Base-by-base conservation (phyloP, 768 basidiomycete species). In the Lactifluus volemus region DNA sequence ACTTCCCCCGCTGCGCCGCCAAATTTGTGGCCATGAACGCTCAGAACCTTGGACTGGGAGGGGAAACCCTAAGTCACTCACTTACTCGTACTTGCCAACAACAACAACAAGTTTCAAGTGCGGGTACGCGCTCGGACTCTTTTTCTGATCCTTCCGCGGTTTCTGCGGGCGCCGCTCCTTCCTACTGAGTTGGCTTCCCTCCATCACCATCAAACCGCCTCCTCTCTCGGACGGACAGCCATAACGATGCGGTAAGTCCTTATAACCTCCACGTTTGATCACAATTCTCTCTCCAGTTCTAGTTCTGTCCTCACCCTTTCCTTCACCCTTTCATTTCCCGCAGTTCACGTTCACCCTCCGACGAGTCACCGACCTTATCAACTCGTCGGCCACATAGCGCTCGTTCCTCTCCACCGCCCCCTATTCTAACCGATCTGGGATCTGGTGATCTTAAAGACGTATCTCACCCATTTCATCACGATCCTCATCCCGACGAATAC, bases 111-210 rank as follows among this genome's bases (percentile, higher is more conserved):
- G 55, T 57, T 62, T 58, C 61, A 58, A 42, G 49, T 52, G 61
- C 50, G 39, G 38, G 61, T 58, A 62, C 61, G 61, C 55, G 61
- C 56, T 48, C 55, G 55, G 54, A 39, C 58, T 62, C 61, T 58
- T 65, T 59, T 65, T 59, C 61, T 59, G 53, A 63, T 63, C 58
- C 49, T 63, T 63, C 58, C 62, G 62, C 61, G 57, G 57, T 56
- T 55, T 59, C 64, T 59, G 64, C 57, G 64, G 55, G 58, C 64
- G 63, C 60, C 60, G 53, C 59, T 44, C 59, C 19, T 47, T 36
- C 58, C 39, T 56, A 39, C 57, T 63, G 30, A 47, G 61, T 63
- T 54, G 60, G 60, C 56, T 63, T 63, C 64, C 61, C 53, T 59
- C 64, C 60, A 53, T 59, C 55, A 58, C 61, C 58, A 64, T 56